phyloP scores from a whole-genome alignment of 192 early-diverging fungal species.

The Powellomyces hirtus region DNA sequence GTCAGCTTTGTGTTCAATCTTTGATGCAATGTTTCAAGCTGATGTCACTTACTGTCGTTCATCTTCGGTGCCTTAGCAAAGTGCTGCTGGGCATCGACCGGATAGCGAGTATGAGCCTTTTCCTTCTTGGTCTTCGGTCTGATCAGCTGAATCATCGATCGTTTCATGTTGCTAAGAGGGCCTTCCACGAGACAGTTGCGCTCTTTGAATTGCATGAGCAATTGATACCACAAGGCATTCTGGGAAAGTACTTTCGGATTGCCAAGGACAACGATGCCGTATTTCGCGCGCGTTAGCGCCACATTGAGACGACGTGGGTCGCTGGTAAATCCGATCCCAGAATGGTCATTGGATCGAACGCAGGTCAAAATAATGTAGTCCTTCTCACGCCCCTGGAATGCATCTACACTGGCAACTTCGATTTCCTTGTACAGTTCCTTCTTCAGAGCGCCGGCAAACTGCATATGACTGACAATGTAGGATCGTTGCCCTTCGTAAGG shows the following conservation, averaged over 20 bases:
- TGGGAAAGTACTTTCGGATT: conserved; percentile 94
- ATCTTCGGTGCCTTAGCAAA: conserved; percentile 27
- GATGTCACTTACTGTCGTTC: conserved; percentile 12
- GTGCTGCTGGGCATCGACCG: conserved; percentile 34
- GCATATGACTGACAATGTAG: conserved; percentile 95
- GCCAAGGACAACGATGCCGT: conserved; percentile 40
- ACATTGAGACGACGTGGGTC: conserved; percentile 62
- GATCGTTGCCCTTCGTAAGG: conserved; percentile 99
- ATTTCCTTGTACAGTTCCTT: conserved; percentile 98
- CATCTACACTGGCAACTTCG: conserved; percentile 96
- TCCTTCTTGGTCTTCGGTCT: conserved; percentile 36
- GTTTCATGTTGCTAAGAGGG: conserved; percentile 81
- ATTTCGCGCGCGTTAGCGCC: conserved; percentile 42
- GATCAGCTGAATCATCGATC: conserved; percentile 82
- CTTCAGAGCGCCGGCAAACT: conserved; percentile 82
- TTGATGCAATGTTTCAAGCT: neutral
- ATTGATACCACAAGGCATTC: conserved; percentile 95
- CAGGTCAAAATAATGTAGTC: conserved; percentile 98
- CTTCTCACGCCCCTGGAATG: conserved; percentile 99
- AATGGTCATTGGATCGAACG: conserved; percentile 96
- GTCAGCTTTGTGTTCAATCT: neutral
- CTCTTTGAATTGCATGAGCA: conserved; percentile 91
- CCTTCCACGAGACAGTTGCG: conserved; percentile 90
- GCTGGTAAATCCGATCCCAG: conserved; percentile 74
- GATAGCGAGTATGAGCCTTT: neutral